Percentiles rank a stretch among this genome's conserved stretches.
Conservation (phyloP, 164 flowering plant species). For the Nymphaea colorata region DNA sequence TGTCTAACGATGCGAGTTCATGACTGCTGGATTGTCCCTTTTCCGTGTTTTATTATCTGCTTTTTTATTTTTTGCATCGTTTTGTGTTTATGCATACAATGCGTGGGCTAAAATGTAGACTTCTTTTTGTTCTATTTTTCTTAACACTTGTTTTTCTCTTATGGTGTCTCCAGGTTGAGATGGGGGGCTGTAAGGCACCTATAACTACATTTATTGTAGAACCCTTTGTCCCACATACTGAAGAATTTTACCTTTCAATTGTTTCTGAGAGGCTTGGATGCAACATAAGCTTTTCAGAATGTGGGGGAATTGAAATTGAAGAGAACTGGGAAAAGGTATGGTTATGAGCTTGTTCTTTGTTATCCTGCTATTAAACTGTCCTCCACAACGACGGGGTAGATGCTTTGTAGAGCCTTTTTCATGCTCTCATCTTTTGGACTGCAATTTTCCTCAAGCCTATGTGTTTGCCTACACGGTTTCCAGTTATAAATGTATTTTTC, state of each 20-base stretch:
- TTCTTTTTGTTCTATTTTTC: neutral
- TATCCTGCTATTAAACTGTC: neutral
- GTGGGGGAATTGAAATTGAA: slow-evolving; percentile 94
- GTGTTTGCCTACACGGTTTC: no score
- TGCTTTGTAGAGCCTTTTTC: neutral
- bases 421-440: neutral
- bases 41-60: neutral
- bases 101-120: neutral
- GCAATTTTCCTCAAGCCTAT: neutral
- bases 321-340: slow-evolving; percentile 95
- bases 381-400: neutral
- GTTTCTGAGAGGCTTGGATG: slow-evolving; percentile 82
- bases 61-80: no score
- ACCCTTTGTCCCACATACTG: slow-evolving; percentile 77
- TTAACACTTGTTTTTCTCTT: neutral
- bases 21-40: neutral
- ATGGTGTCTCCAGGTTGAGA: slow-evolving; percentile 44
- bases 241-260: slow-evolving; percentile 74
- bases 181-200: slow-evolving; percentile 89
- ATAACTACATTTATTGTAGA: slow-evolving; percentile 89
- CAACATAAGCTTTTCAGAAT: slow-evolving; percentile 87
- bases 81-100: no score
- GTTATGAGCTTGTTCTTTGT: neutral
- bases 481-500: no score
- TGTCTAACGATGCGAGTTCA: neutral